phyloP scores from a whole-genome alignment of 805 yeast genomes.

The Pichia occidentalis region DNA sequence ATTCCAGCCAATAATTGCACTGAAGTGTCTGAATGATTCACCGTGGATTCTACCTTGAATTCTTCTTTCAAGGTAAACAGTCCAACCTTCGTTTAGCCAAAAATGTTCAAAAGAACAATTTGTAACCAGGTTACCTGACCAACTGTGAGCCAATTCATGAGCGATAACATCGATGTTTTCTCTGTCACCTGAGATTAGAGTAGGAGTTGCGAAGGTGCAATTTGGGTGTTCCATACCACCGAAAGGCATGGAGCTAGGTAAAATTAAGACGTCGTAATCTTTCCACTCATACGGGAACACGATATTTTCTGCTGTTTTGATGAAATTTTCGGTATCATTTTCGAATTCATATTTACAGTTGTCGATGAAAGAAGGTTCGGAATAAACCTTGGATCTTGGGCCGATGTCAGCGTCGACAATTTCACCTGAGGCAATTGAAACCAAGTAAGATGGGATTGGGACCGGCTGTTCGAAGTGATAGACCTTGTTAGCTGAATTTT shows the following conservation, averaged over 20 bases:
- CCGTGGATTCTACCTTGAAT: slow-evolving; percentile 76
- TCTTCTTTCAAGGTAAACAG: slow-evolving; percentile 83
- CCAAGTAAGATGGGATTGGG: slow-evolving; percentile 80
- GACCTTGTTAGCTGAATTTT: slow-evolving; percentile 17
- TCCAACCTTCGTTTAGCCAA: slow-evolving; percentile 96
- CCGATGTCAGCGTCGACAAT: slow-evolving; percentile 63
- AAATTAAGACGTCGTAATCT: slow-evolving; percentile 70
- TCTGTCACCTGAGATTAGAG: slow-evolving; percentile 76
- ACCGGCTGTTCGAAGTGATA: slow-evolving; percentile 63
- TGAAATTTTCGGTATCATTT: slow-evolving; percentile 73
- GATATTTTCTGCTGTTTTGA: slow-evolving; percentile 67
- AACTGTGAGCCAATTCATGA: slow-evolving; percentile 88
- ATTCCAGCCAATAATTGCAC: slow-evolving; percentile 85
- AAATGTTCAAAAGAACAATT: slow-evolving; percentile 91
- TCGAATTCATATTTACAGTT: slow-evolving; percentile 76
- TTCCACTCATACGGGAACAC: slow-evolving; percentile 82
- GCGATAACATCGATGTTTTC: slow-evolving; percentile 86
- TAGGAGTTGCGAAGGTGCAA: slow-evolving; percentile 86
- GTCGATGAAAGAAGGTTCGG: slow-evolving; percentile 64
- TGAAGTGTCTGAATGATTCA: slow-evolving; percentile 68
- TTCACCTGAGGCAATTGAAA: slow-evolving; percentile 83
- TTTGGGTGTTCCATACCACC: slow-evolving; percentile 97
- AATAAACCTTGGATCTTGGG: slow-evolving; percentile 77
- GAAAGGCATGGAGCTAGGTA: slow-evolving; percentile 74
- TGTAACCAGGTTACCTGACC: slow-evolving; percentile 89